phyloP scores from a whole-genome alignment of 73 alveolate genomes.

The Tetrahymena elliotti region DNA sequence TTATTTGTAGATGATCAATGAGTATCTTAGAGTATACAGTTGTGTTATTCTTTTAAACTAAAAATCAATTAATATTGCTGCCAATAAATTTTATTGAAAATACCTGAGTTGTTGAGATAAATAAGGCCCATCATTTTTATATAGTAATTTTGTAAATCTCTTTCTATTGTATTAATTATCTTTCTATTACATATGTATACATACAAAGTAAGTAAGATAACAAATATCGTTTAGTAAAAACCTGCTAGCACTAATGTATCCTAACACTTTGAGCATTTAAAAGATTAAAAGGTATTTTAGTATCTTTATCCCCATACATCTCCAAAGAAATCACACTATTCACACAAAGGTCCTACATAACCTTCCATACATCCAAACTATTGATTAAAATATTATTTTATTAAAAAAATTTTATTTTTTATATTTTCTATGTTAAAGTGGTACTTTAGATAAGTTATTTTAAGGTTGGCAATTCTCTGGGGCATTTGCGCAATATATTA shows the following conservation, averaged over 20 bases:
- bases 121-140: not conserved
- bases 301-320: not conserved
- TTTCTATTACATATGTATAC: not conserved
- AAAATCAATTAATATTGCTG: no score
- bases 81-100: no score
- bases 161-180: not conserved
- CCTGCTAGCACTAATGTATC: not conserved
- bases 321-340: not conserved
- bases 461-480: no score
- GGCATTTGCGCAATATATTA: no score
- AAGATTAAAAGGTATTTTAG: no score
- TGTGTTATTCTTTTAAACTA: not conserved
- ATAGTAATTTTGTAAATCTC: not conserved
- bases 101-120: not conserved
- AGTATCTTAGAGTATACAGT: not conserved
- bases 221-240: no score
- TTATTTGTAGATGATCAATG: not conserved
- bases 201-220: not conserved
- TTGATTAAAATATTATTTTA: no score
- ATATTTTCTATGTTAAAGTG: no score
- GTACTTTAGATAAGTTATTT: no score
- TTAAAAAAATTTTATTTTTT: no score
- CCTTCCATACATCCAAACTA: not conserved
- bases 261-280: not conserved
- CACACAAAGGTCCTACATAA: not conserved